Conservation (phyloP, 305 asterid species). For the Solanum hybrid region DNA sequence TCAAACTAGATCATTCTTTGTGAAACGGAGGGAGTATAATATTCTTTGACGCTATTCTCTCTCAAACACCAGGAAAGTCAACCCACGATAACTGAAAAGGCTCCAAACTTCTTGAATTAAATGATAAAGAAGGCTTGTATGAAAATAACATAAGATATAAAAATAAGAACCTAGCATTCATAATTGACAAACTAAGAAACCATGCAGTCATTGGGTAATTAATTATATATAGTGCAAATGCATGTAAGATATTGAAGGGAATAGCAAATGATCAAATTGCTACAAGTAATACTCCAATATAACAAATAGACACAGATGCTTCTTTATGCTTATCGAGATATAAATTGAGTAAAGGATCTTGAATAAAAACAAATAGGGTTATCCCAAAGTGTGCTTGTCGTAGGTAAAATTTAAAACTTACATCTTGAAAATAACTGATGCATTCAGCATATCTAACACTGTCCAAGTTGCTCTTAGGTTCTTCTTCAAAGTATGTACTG, state of each 20-base stretch:
- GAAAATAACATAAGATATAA: not conserved
- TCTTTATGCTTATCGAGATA: not conserved
- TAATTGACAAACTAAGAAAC: not conserved
- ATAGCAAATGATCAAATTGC: not conserved
- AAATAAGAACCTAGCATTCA: not conserved
- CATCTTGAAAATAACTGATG: slow-evolving; percentile 79
- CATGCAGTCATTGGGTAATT: not conserved
- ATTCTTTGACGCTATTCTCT: not conserved
- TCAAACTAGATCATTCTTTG: not conserved
- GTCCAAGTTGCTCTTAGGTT: slow-evolving; percentile 92
- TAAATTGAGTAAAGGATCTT: not conserved
- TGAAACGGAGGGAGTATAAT: not conserved
- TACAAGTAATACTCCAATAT: not conserved
- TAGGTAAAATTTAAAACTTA: slow-evolving; percentile 29
- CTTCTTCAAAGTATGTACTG: slow-evolving; percentile 49
- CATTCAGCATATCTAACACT: slow-evolving; percentile 84
- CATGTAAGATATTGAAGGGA: not conserved
- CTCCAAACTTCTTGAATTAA: not conserved
- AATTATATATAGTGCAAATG: not conserved
- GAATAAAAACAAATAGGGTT: not conserved
- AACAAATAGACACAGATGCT: not conserved
- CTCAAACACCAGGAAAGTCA: not conserved
- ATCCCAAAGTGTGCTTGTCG: not conserved
- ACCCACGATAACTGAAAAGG: not conserved
- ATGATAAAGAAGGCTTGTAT: not conserved